Conservation (phyloP, 2,329 filamentous ascomycete genomes). For the Colletotrichum chlorophyti region DNA sequence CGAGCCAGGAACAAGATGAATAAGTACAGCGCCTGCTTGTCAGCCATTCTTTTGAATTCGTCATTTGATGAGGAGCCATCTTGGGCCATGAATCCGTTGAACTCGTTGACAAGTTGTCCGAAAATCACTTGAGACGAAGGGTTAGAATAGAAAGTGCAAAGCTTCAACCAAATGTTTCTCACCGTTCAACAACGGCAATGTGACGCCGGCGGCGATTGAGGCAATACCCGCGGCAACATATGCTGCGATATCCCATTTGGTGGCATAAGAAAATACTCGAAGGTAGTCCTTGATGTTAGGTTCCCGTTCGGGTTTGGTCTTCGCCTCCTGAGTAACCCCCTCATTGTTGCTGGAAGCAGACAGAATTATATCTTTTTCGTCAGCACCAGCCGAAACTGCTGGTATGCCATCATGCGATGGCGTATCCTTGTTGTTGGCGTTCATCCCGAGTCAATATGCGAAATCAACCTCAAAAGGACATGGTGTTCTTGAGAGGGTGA, state of each 20-base stretch:
- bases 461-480: neutral
- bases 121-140: constrained; percentile 28
- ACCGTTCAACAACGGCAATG: constrained; percentile 63
- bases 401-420: neutral
- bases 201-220: constrained; percentile 59
- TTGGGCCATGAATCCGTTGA: constrained; percentile 39
- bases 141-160: neutral
- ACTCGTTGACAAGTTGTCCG: constrained; percentile 53
- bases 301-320: constrained; percentile 50
- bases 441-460: neutral
- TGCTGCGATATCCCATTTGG: constrained; percentile 56
- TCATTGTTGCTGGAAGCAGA: constrained; percentile 31
- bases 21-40: constrained; percentile 66
- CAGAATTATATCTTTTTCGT: neutral
- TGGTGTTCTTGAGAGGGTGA: neutral
- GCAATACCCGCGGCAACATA: constrained; percentile 54
- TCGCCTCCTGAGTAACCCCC: constrained; percentile 39
- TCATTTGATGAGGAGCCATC: constrained; percentile 35
- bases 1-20: constrained; percentile 74
- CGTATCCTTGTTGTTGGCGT: neutral
- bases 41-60: constrained; percentile 49
- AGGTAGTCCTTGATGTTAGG: constrained; percentile 54
- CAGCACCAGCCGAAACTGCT: neutral
- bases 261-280: constrained; percentile 61
- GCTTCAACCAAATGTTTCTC: constrained; percentile 57